Conservation (phyloP, 306 rosid genomes). For the Arachis hypogaea region DNA sequence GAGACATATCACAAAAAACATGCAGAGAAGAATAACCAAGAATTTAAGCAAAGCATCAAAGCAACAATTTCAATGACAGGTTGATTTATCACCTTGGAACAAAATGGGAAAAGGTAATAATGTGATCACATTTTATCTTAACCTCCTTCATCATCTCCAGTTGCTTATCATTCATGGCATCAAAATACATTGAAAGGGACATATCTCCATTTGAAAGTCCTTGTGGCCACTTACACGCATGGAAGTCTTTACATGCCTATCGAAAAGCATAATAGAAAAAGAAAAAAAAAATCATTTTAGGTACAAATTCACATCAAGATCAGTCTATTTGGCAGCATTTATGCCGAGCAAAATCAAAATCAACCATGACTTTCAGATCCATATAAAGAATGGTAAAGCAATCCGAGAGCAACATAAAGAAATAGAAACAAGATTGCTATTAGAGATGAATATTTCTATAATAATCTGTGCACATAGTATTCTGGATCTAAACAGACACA, state of each 20-base stretch:
- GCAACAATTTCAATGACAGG: slow-evolving; percentile 15
- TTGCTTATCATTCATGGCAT: slow-evolving; percentile 73
- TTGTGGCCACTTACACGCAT: slow-evolving; percentile 83
- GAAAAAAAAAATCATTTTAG: slow-evolving; percentile 20
- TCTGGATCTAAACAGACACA: slow-evolving; percentile 4
- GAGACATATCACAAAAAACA: slow-evolving; percentile 3
- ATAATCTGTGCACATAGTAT: slow-evolving; percentile 1
- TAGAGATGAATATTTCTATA: not conserved
- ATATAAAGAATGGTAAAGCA: not conserved
- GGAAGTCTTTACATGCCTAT: slow-evolving; percentile 85
- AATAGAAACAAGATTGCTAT: not conserved
- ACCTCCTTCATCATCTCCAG: slow-evolving; percentile 52
- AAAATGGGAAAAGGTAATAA: slow-evolving; percentile 83
- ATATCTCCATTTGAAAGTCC: slow-evolving; percentile 67
- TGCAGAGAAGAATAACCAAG: slow-evolving; percentile 12
- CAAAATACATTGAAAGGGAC: slow-evolving; percentile 74
- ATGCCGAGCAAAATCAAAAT: slow-evolving; percentile 23
- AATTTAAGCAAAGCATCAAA: not conserved
- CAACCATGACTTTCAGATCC: slow-evolving; percentile 6
- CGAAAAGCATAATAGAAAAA: not conserved
- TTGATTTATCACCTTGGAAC: slow-evolving; percentile 71
- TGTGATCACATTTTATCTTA: slow-evolving; percentile 65
- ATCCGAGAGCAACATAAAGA: slow-evolving; percentile 6
- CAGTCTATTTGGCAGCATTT: slow-evolving; percentile 9
- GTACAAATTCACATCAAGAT: slow-evolving; percentile 20